Conservation (phyloP, 2,329 filamentous ascomycete species). For the Sporothrix pseudoabietina region DNA sequence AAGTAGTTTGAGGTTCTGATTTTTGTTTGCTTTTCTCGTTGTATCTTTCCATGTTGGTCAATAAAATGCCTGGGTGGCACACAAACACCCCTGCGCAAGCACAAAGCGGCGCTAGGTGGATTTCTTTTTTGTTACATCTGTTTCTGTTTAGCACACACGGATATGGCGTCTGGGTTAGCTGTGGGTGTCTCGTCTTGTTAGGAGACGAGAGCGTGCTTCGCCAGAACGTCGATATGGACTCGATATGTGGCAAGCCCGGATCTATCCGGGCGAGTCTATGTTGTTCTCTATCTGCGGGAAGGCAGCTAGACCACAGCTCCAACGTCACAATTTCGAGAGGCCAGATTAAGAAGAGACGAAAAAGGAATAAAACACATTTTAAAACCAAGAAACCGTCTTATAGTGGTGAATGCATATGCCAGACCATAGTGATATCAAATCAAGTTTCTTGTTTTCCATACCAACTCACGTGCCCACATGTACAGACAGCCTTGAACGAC, state of each 20-base stretch:
- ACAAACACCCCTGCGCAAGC: slow-evolving; percentile 35
- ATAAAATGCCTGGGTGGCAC: slow-evolving; percentile 27
- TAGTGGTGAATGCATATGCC: not conserved
- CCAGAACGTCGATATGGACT: not conserved
- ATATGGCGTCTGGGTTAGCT: not conserved
- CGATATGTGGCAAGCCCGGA: not conserved
- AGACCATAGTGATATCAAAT: not conserved
- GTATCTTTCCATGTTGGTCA: slow-evolving; percentile 19
- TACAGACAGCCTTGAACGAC: not conserved
- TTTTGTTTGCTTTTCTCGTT: slow-evolving; percentile 27
- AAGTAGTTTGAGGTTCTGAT: not conserved
- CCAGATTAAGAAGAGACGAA: not conserved
- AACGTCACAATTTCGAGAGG: not conserved
- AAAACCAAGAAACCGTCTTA: not conserved
- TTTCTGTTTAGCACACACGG: slow-evolving; percentile 34
- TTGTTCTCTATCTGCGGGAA: not conserved
- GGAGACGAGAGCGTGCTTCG: not conserved
- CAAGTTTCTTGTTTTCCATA: not conserved
- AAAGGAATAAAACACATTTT: slow-evolving; percentile 4
- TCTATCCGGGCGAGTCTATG: not conserved
- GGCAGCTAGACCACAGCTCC: not conserved
- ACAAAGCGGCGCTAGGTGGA: slow-evolving; percentile 37
- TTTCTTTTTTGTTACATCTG: slow-evolving; percentile 37
- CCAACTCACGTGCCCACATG: not conserved
- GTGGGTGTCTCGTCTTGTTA: slow-evolving; percentile 1